These are phyloP conservation scores for Pseudocercospora macadamiae DNA, from an alignment of 2,329 filamentous ascomycete genomes.

Conservation along the genomic window DNA sequence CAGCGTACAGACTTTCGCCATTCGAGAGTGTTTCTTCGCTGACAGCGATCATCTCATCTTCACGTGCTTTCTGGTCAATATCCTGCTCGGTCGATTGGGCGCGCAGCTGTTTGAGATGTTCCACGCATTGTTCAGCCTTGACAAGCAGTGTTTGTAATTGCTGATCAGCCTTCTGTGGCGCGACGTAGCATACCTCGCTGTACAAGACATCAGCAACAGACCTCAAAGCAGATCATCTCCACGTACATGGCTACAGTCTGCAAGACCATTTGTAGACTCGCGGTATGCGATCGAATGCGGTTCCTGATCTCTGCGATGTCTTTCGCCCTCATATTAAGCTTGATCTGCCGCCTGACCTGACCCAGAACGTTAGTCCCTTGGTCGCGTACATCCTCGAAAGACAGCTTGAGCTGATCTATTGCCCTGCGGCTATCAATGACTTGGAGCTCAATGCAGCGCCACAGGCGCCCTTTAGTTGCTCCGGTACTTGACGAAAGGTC, in stretches of 20 bases:
- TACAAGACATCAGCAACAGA: not conserved
- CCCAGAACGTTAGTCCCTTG: conserved; percentile 6
- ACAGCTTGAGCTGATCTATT: conserved; percentile 16
- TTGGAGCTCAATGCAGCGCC: conserved; percentile 13
- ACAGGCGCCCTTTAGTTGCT: conserved; percentile 6
- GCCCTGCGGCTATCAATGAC: conserved; percentile 14
- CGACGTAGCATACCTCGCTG: conserved; percentile 17
- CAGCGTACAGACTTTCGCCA: conserved; percentile 17
- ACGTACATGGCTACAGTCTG: conserved; percentile 18
- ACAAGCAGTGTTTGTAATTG: conserved; percentile 14
- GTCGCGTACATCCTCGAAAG: conserved; percentile 7
- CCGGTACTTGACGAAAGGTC: not conserved
- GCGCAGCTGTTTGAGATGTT: conserved; percentile 11
- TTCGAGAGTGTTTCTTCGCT: conserved; percentile 13
- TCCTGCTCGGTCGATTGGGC: not conserved
- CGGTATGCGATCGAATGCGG: conserved; percentile 20
- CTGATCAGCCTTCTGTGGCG: conserved; percentile 18
- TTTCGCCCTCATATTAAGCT: conserved; percentile 20
- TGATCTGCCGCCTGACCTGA: conserved; percentile 20
- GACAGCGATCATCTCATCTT: conserved; percentile 12
- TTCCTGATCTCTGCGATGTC: conserved; percentile 20
- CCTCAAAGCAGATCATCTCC: not conserved
- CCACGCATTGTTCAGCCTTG: conserved; percentile 7
- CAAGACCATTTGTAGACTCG: conserved; percentile 17
- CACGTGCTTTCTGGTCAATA: not conserved